Percentiles rank a stretch among this genome's conserved stretches.
phyloP scores from a whole-genome alignment of 2,329 filamentous ascomycete genomes.

The Pestalotiopsis fici region DNA sequence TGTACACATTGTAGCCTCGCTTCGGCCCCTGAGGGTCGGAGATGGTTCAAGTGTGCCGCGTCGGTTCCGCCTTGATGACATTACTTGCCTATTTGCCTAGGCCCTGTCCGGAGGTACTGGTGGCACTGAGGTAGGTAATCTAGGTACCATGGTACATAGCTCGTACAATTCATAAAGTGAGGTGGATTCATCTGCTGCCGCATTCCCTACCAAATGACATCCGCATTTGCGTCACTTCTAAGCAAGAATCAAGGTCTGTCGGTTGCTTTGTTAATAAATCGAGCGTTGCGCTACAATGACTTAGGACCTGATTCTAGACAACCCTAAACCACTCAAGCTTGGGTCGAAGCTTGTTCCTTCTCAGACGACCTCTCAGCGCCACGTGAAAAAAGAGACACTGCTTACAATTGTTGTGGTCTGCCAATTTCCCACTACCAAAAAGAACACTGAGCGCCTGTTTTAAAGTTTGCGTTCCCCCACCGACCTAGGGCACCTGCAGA shows the following conservation, averaged over 20 bases:
- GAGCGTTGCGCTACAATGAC: not conserved
- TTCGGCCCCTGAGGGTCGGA: not conserved
- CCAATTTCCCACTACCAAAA: not conserved
- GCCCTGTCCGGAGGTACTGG: not conserved
- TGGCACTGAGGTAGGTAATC: not conserved
- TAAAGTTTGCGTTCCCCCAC: not conserved
- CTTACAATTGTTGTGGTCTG: not conserved
- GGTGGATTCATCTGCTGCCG: not conserved
- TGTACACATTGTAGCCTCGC: not conserved
- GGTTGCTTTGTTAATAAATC: not conserved
- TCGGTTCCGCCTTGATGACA: not conserved
- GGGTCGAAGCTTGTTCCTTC: not conserved
- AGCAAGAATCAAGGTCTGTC: not conserved
- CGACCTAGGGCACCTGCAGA: not conserved
- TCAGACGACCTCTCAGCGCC: not conserved
- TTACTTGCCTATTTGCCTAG: too few species aligned
- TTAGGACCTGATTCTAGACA: not conserved
- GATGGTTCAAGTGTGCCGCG: not conserved
- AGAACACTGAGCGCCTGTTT: not conserved
- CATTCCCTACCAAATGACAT: not conserved
- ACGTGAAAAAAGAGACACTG: not conserved
- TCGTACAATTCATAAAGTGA: not conserved
- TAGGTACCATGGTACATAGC: not conserved
- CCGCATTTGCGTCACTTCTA: not conserved
- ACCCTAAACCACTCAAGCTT: not conserved